Evolutionary conservation across 2,329 filamentous ascomycete species (phyloP).

Genomic region (Zymoseptoria brevis): DNA sequence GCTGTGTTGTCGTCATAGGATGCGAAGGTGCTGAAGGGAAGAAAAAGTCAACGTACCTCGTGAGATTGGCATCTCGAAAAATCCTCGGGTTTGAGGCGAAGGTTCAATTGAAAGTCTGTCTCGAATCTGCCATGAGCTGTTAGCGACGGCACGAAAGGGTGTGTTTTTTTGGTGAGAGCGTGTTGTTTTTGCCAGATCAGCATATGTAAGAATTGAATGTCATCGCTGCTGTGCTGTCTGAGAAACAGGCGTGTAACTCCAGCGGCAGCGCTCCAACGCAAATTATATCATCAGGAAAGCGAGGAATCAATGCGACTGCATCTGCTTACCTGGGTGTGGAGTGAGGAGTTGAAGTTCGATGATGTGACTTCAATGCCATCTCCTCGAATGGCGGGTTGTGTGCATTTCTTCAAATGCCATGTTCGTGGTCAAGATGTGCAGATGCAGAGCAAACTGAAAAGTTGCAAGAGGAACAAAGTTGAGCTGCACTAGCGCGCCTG

Average conservation of each 20-base stretch:
- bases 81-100: neutral
- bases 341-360: neutral
- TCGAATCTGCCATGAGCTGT: neutral
- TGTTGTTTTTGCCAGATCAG: conserved; percentile 43
- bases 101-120: neutral
- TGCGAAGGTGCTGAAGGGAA: conserved; percentile 10
- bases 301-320: neutral
- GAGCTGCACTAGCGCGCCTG: neutral
- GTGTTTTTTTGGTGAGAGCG: too few relatives aligned
- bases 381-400: neutral
- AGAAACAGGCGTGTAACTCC: conserved; percentile 88
- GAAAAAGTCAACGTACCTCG: conserved; percentile 6
- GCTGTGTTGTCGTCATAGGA: conserved; percentile 58
- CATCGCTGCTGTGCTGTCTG: conserved; percentile 66
- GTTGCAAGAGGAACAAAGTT: conserved; percentile 1
- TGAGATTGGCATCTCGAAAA: neutral
- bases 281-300: conserved; percentile 86
- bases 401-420: neutral
- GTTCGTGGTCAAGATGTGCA: neutral
- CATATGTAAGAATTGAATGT: conserved; percentile 99
- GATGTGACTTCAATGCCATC: neutral
- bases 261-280: conserved; percentile 86
- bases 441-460: conserved; percentile 3
- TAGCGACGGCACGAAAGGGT: neutral
- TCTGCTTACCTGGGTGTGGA: neutral